phyloP scores from a whole-genome alignment of 1,139 yeast species.

The Sugiyamaella castrensis region DNA sequence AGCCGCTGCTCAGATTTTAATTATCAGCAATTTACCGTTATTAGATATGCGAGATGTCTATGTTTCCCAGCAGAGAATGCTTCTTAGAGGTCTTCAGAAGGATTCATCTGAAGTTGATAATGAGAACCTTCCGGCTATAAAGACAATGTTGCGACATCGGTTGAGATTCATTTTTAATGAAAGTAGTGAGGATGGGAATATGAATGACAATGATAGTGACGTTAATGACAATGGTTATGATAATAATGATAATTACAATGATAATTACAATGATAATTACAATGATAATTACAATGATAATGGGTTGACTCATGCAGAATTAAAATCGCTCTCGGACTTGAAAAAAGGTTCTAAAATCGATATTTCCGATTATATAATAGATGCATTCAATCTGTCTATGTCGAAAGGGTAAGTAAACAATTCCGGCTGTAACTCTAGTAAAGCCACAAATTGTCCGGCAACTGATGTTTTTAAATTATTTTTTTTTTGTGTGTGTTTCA shows the following conservation, averaged over 20 bases:
- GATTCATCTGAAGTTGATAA: neutral
- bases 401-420: conserved; percentile 1
- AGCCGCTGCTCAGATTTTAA: conserved; percentile 47
- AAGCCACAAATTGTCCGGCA: no score
- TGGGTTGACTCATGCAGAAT: conserved; percentile 17
- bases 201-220: no score
- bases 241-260: conserved; percentile 4
- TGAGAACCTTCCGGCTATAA: neutral
- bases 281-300: neutral
- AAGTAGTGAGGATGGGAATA: no score
- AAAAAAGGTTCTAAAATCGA: conserved; percentile 21
- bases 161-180: conserved; percentile 8
- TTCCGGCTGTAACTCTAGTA: no score
- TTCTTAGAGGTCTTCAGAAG: conserved; percentile 1
- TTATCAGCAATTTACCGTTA: conserved; percentile 53
- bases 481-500: no score
- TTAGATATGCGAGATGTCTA: conserved; percentile 1
- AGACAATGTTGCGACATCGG: neutral
- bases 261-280: neutral
- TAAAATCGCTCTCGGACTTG: conserved; percentile 1
- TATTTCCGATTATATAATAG: conserved; percentile 23
- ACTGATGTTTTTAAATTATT: no score
- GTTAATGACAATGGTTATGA: neutral
- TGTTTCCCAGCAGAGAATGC: conserved; percentile 6
- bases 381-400: conserved; percentile 14